Evolutionary conservation across 495 filamentous ascomycete genomes (phyloP).

Genomic region (Clavariopsis aquatica): DNA sequence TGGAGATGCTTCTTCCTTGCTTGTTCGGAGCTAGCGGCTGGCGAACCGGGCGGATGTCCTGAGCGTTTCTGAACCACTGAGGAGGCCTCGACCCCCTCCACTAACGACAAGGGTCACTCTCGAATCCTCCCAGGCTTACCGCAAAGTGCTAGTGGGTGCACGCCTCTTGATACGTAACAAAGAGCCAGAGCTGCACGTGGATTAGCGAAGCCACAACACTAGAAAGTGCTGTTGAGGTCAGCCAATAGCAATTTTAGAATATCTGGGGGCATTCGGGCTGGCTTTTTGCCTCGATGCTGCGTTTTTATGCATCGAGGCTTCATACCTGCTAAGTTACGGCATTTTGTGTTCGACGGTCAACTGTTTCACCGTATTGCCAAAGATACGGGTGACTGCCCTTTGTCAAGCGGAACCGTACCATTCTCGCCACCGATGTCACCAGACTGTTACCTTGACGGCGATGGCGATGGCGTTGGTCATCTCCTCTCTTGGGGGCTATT

Average conservation of each 20-base stretch:
- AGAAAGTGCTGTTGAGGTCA: conserved; percentile 28
- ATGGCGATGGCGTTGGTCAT: background rate
- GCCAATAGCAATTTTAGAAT: conserved; percentile 38
- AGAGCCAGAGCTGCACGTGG: conserved; percentile 28
- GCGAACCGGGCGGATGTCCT: conserved; percentile 25
- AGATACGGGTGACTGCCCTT: conserved; percentile 4
- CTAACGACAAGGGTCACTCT: conserved; percentile 31
- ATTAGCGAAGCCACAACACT: conserved; percentile 30
- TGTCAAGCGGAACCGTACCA: conserved; percentile 16
- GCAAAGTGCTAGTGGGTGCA: conserved; percentile 22
- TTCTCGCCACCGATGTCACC: conserved; percentile 21
- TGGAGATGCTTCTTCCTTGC: conserved; percentile 5
- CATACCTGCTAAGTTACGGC: conserved; percentile 26
- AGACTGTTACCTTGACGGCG: conserved; percentile 7
- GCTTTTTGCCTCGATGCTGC: conserved; percentile 29
- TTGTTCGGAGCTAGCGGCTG: conserved; percentile 35
- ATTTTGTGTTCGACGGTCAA: conserved; percentile 3
- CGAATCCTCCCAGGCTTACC: conserved; percentile 28
- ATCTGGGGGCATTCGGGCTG: conserved; percentile 14
- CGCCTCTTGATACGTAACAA: conserved; percentile 29
- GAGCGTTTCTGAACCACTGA: conserved; percentile 21
- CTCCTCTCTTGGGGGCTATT: conserved; percentile 17
- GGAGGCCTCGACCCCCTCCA: conserved; percentile 20
- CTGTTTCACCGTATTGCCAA: conserved; percentile 25
- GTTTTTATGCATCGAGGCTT: conserved; percentile 29